Conservation (phyloP, 805 yeast genomes). For the Ogataea nonfermentans region DNA sequence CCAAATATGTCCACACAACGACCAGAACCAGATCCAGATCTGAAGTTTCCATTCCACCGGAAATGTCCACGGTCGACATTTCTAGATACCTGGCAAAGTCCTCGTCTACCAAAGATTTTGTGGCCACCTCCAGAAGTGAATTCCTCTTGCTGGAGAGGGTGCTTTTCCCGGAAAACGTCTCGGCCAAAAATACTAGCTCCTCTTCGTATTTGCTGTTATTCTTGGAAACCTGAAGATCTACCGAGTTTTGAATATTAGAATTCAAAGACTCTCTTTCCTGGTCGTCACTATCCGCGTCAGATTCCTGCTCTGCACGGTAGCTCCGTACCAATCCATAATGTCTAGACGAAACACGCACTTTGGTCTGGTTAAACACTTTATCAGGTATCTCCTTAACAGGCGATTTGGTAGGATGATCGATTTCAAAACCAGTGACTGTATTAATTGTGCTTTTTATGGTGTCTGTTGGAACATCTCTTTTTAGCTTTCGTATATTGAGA, state of each 20-base stretch:
- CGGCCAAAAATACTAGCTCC: constrained; percentile 15
- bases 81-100: constrained; percentile 22
- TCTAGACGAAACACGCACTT: constrained; percentile 1
- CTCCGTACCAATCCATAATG: constrained; percentile 34
- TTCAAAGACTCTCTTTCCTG: constrained; percentile 12
- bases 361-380: not conserved
- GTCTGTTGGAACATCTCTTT: not conserved
- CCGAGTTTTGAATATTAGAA: constrained; percentile 22
- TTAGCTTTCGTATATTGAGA: not conserved
- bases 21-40: constrained; percentile 8
- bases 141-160: constrained; percentile 17
- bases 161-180: constrained; percentile 16
- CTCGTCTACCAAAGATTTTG: constrained; percentile 21
- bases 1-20: not conserved
- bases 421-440: not conserved
- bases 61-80: constrained; percentile 10
- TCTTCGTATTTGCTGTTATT: constrained; percentile 18
- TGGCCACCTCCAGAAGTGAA: constrained; percentile 28
- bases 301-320: constrained; percentile 20
- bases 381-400: not conserved
- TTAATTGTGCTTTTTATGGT: not conserved
- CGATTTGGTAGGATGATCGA: constrained; percentile 1
- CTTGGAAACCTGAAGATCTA: constrained; percentile 37
- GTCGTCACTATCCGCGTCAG: constrained; percentile 18
- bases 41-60: not conserved